phyloP scores from a whole-genome alignment of 441 rosid genomes.

The Aleurites moluccanus region DNA sequence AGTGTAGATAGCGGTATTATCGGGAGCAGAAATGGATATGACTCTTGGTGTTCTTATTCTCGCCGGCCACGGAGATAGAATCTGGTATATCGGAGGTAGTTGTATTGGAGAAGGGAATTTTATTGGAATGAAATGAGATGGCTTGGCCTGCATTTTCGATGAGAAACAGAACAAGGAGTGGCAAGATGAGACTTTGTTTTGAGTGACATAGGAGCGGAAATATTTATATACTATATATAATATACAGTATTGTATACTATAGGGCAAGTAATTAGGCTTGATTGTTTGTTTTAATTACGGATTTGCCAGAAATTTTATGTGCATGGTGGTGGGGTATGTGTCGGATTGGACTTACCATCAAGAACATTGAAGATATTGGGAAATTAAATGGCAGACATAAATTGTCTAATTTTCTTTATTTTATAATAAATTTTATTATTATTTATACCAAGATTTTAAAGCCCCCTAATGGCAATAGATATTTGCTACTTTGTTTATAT shows the following conservation, averaged over 20 bases:
- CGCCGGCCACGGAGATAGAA: constrained; percentile 28
- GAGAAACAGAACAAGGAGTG: background rate
- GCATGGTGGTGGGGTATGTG: background rate
- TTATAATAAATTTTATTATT: no score
- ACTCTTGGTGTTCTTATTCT: constrained; percentile 36
- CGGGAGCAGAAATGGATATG: constrained; percentile 50
- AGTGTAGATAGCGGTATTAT: constrained; percentile 1
- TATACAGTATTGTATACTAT: background rate
- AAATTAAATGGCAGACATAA: constrained; percentile 10
- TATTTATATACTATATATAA: background rate
- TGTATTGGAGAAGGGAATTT: constrained; percentile 38
- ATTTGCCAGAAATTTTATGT: constrained; percentile 20
- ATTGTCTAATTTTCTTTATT: background rate
- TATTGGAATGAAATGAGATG: constrained; percentile 28
- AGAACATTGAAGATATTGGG: background rate
- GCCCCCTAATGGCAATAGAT: background rate
- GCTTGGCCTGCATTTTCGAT: constrained; percentile 40
- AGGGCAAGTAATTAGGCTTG: background rate
- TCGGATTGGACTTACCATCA: background rate
- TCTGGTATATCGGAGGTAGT: constrained; percentile 33
- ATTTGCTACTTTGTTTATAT: background rate
- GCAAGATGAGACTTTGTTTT: background rate
- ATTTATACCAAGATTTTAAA: no score
- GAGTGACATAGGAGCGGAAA: background rate
- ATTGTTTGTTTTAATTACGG: constrained; percentile 24